Evolutionary conservation across 2,329 filamentous ascomycete genomes (phyloP).

Genomic region (Penicillium sp.): DNA sequence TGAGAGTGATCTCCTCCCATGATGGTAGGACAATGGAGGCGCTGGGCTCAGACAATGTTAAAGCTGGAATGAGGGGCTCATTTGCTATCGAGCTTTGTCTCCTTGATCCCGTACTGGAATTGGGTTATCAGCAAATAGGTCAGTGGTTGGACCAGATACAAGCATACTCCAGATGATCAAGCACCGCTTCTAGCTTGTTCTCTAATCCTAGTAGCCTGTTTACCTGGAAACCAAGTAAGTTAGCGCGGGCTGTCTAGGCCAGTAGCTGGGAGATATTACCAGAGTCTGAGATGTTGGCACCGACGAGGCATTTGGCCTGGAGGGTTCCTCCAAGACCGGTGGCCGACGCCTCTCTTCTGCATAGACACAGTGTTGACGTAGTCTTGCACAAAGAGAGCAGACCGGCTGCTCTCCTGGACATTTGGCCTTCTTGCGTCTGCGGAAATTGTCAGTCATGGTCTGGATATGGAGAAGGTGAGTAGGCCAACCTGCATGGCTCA

Average conservation of each 20-base stretch:
- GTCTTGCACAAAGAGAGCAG: conserved; percentile 51
- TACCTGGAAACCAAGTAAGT: conserved; percentile 20
- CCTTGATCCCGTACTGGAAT: conserved; percentile 17
- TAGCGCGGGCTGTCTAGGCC: not conserved
- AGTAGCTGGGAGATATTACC: conserved; percentile 14
- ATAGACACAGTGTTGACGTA: conserved; percentile 50
- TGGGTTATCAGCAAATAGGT: not conserved
- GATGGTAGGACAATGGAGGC: conserved; percentile 34
- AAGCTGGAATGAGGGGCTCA: conserved; percentile 7
- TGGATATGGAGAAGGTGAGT: not conserved
- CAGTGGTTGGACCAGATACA: not conserved
- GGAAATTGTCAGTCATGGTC: conserved; percentile 12
- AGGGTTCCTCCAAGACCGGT: conserved; percentile 10
- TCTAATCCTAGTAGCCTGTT: conserved; percentile 35
- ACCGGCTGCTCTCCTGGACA: conserved; percentile 52
- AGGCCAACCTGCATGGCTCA: conserved; percentile 42
- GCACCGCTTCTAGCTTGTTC: conserved; percentile 35
- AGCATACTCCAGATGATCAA: conserved; percentile 37
- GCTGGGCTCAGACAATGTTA: conserved; percentile 12
- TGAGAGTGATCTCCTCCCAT: conserved; percentile 38
- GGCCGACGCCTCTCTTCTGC: conserved; percentile 34
- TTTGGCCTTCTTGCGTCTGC: conserved; percentile 52
- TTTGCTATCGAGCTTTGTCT: conserved; percentile 6
- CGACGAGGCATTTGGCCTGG: conserved; percentile 13
- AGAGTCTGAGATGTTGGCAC: conserved; percentile 16